phyloP scores from a whole-genome alignment of 306 rosid species.

The Boehmeria nivea region DNA sequence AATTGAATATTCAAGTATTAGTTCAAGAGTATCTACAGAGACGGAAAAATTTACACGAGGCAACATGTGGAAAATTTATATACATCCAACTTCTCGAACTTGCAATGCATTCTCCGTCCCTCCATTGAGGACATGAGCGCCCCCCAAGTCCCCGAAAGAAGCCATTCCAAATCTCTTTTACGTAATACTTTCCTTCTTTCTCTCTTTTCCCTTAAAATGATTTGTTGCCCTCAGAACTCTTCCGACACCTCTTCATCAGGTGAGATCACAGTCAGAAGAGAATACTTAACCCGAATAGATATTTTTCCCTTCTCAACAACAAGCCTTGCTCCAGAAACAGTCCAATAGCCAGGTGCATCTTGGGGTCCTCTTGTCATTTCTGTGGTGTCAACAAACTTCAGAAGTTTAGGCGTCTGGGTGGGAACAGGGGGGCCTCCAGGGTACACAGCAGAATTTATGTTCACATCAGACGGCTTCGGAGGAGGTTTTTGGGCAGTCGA shows the following conservation, averaged over 20 bases:
- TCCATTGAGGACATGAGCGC: too few relatives aligned
- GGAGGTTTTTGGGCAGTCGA: constrained; percentile 55
- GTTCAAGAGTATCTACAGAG: constrained; percentile 30
- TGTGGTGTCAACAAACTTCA: constrained; percentile 77
- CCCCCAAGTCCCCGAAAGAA: too few relatives aligned
- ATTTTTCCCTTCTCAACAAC: constrained; percentile 67
- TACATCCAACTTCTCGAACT: constrained; percentile 46
- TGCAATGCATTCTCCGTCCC: too few relatives aligned
- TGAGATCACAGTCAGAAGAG: constrained; percentile 53
- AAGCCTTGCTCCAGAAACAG: constrained; percentile 83
- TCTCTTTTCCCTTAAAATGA: neutral
- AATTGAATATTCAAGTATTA: constrained; percentile 12
- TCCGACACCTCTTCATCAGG: constrained; percentile 57
- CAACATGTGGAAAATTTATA: constrained; percentile 30
- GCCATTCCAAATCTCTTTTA: too few relatives aligned
- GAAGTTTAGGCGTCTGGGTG: constrained; percentile 62
- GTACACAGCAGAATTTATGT: constrained; percentile 73
- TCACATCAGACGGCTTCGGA: constrained; percentile 60
- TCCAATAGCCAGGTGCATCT: constrained; percentile 86
- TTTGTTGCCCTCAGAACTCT: constrained; percentile 9
- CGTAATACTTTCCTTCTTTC: too few relatives aligned
- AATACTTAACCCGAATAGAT: constrained; percentile 69
- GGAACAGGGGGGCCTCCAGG: constrained; percentile 82
- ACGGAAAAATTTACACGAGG: constrained; percentile 37
- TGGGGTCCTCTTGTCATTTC: constrained; percentile 96